Evolutionary conservation across 768 basidiomycete genomes (phyloP).

Genomic region (Tulasnella sp.): DNA sequence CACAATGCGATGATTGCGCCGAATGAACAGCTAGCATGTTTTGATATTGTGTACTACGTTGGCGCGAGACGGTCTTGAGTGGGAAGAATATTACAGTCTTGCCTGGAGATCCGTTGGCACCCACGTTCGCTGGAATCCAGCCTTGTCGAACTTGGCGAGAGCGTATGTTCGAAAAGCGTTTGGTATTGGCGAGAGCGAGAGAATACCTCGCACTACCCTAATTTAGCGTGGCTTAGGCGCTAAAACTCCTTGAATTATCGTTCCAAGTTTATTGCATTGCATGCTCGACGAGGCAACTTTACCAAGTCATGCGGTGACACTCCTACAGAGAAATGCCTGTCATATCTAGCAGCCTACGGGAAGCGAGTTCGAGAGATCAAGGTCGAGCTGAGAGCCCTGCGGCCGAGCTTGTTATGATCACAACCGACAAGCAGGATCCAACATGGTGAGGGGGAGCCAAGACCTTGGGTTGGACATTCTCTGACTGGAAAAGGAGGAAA

Average conservation of each 20-base stretch:
- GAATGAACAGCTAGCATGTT: slow-evolving; percentile 30
- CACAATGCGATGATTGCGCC: slow-evolving; percentile 28
- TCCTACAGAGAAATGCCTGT: slow-evolving; percentile 45
- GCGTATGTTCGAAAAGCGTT: slow-evolving; percentile 27
- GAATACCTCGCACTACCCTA: slow-evolving; percentile 17
- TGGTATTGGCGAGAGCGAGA: background rate
- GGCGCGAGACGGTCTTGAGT: slow-evolving; percentile 27
- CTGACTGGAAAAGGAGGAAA: slow-evolving; percentile 27
- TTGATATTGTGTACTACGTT: slow-evolving; percentile 30
- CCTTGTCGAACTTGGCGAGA: slow-evolving; percentile 28
- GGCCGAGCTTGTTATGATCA: slow-evolving; percentile 51
- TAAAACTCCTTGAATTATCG: background rate
- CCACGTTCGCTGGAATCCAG: slow-evolving; percentile 28
- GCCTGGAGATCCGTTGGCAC: slow-evolving; percentile 30
- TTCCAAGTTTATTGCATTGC: slow-evolving; percentile 53
- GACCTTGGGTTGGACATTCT: slow-evolving; percentile 27
- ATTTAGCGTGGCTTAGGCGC: background rate
- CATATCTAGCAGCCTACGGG: slow-evolving; percentile 52
- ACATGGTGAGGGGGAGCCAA: slow-evolving; percentile 31
- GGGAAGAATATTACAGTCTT: slow-evolving; percentile 30
- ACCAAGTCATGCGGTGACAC: slow-evolving; percentile 43
- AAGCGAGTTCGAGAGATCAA: slow-evolving; percentile 55
- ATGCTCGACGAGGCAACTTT: slow-evolving; percentile 57
- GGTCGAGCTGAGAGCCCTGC: slow-evolving; percentile 41
- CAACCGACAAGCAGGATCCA: slow-evolving; percentile 56